Evolutionary conservation across 169 alveolate genomes (phyloP), one percentile per base, ranked within the genome.

Genomic region (Eimeria necatrix): DNA sequence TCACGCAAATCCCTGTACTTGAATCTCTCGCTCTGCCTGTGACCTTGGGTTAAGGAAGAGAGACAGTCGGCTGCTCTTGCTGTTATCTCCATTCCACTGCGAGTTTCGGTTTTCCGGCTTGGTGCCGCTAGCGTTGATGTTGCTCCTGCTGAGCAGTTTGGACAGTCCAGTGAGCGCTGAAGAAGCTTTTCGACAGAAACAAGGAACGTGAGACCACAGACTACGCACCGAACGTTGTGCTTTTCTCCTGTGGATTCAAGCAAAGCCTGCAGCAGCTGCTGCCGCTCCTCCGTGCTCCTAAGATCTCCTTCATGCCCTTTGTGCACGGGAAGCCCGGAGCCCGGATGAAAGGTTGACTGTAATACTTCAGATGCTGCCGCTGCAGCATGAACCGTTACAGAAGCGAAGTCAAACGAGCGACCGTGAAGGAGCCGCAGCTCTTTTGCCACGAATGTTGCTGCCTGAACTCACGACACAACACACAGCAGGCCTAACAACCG

Each of bases 371-470:
- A 20, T 60, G 81, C 46, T 9, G 92, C 92, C 16, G 76, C 80
- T 32, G 81, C 80, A 32, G 64, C 92, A 16, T 85, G 81, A 53
- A 60, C 92, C 3, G 61, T 59, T 24, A 85, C 80, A 56, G 18
- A 85, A 16, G 92, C 56, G 80, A 85, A 85, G 80, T 85, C 92
- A 46, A 85, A 85, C 22, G 92, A 56, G 80, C 60, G 52, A 12
- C 92, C 92, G 20, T 85, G 92, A 49, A 85, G 92, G 3, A 32
- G 46, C 92, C 80, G 80, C 68, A 85, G 92, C 46, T 56, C 92
- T 7, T 60, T 59, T 12, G 92, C 92, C 76, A 85, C 80, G 41
- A 60, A 16, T 22, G 92, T 81, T 41, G 92, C 56, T 20, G 59
- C 81, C 92, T 85, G 92, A 22, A 51, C 56, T 53, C 56, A 59